Evolutionary conservation across 495 filamentous ascomycete species (phyloP).

Genomic region (Podospora australis): DNA sequence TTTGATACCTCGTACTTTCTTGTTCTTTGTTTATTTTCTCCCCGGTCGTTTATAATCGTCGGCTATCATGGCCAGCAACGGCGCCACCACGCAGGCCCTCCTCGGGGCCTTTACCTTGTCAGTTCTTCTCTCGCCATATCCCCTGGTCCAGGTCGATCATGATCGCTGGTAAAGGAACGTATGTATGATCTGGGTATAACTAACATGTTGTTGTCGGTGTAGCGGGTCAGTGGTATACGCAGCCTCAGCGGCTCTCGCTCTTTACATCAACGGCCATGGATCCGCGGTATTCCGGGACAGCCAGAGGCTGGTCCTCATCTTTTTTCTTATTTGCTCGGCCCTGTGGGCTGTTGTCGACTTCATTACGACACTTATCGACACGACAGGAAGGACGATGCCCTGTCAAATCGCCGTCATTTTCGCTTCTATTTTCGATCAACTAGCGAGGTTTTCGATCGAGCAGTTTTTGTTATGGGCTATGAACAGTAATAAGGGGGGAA

Average conservation of each 20-base stretch:
- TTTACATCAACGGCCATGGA: conserved; percentile 46
- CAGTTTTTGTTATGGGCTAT: conserved; percentile 47
- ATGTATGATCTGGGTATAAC: neutral
- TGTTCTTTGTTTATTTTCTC: conserved; percentile 17
- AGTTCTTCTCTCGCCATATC: conserved; percentile 15
- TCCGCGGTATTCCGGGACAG: conserved; percentile 46
- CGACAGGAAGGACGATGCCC: conserved; percentile 28
- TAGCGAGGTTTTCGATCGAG: conserved; percentile 42
- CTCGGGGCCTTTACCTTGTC: conserved; percentile 50
- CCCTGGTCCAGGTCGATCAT: neutral
- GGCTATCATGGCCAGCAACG: conserved; percentile 40
- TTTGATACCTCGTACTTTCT: conserved; percentile 26
- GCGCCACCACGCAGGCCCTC: conserved; percentile 42
- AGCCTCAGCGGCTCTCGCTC: conserved; percentile 44
- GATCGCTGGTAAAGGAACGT: neutral
- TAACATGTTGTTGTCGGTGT: neutral
- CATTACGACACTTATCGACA: conserved; percentile 38
- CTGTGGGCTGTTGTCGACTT: conserved; percentile 49
- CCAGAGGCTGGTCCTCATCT: conserved; percentile 57
- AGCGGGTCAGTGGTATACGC: conserved; percentile 49
- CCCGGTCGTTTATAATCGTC: conserved; percentile 10
- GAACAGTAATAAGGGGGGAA: conserved; percentile 29
- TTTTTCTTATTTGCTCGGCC: conserved; percentile 43
- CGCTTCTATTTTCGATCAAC: conserved; percentile 47
- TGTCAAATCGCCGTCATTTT: conserved; percentile 46